A percentile compares a stretch with the other conserved stretches of the same genome.
Conservation (phyloP, 2,329 filamentous ascomycete genomes). For the Penicillium sp. region DNA sequence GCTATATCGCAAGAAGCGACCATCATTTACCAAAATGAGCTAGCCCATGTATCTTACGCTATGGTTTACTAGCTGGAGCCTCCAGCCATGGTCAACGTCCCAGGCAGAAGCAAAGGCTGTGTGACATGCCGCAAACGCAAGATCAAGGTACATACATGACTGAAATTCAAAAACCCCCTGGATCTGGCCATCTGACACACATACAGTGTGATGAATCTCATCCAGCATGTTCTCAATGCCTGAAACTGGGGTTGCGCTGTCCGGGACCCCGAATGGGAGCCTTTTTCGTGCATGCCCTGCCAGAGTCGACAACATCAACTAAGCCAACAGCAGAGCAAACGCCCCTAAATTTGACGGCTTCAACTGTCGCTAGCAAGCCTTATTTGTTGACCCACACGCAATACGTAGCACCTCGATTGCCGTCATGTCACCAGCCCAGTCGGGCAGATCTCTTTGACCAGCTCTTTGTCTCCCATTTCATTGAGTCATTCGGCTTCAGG, state of each 20-base stretch:
- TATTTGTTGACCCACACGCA: not conserved
- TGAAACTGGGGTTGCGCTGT: constrained; percentile 2
- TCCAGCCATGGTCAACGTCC: constrained; percentile 13
- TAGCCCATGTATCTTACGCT: not conserved
- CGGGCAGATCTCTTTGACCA: constrained; percentile 9
- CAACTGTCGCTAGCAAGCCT: not conserved
- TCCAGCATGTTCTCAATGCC: constrained; percentile 7
- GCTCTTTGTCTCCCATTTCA: constrained; percentile 15
- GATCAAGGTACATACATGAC: constrained; percentile 6
- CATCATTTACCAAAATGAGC: not conserved
- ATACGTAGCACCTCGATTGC: not conserved
- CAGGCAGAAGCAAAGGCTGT: constrained; percentile 13
- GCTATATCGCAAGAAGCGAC: not conserved
- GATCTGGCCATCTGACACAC: not conserved
- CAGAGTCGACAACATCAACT: not conserved
- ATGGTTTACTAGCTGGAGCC: not conserved
- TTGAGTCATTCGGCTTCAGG: constrained; percentile 13
- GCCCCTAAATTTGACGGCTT: not conserved
- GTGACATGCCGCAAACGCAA: constrained; percentile 8
- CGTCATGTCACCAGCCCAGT: not conserved
- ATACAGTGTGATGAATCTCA: constrained; percentile 8
- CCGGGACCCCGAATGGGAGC: constrained; percentile 9
- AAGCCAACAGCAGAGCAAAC: not conserved
- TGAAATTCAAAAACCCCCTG: not conserved
- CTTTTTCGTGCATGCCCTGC: constrained; percentile 9